Evolutionary conservation across 2,329 filamentous ascomycete genomes (phyloP).

Genomic region (Pseudogymnoascus sp.): DNA sequence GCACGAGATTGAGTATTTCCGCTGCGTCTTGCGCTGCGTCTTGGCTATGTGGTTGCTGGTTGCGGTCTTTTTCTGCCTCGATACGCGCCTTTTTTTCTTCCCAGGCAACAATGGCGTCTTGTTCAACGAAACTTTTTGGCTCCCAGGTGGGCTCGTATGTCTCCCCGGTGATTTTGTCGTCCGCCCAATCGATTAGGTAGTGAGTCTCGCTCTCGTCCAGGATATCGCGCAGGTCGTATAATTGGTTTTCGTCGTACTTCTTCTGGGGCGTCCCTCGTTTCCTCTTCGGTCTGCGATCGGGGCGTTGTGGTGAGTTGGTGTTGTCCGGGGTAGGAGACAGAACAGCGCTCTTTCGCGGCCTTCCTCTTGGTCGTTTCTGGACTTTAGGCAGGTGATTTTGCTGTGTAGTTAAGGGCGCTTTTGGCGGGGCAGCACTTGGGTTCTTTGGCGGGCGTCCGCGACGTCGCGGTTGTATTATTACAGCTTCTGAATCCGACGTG

Average conservation of each 20-base stretch:
- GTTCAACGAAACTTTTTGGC: slow-evolving; percentile 16
- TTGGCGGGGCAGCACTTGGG: background rate
- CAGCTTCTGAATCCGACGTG: slow-evolving; percentile 8
- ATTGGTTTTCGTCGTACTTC: slow-evolving; percentile 1
- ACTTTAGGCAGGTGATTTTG: background rate
- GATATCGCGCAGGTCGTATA: slow-evolving; percentile 4
- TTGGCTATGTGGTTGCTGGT: background rate
- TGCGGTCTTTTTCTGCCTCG: background rate
- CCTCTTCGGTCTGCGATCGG: background rate
- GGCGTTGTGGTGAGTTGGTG: background rate
- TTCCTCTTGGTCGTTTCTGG: background rate
- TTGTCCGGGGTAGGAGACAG: background rate
- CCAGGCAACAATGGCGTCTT: slow-evolving; percentile 11
- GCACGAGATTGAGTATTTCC: background rate
- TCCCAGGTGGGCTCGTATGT: slow-evolving; percentile 46
- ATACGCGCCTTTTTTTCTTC: slow-evolving; percentile 9
- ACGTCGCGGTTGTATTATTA: slow-evolving; percentile 8
- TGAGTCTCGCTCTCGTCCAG: slow-evolving; percentile 20
- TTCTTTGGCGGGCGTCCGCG: background rate
- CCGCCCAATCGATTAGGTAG: slow-evolving; percentile 53
- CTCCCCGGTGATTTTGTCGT: slow-evolving; percentile 42
- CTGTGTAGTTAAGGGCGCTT: background rate
- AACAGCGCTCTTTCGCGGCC: background rate
- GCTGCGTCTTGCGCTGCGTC: background rate
- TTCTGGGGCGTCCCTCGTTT: background rate